Base-by-base conservation (phyloP, 139 green algal genomes). In the Chlamydomonas schloesseri region DNA sequence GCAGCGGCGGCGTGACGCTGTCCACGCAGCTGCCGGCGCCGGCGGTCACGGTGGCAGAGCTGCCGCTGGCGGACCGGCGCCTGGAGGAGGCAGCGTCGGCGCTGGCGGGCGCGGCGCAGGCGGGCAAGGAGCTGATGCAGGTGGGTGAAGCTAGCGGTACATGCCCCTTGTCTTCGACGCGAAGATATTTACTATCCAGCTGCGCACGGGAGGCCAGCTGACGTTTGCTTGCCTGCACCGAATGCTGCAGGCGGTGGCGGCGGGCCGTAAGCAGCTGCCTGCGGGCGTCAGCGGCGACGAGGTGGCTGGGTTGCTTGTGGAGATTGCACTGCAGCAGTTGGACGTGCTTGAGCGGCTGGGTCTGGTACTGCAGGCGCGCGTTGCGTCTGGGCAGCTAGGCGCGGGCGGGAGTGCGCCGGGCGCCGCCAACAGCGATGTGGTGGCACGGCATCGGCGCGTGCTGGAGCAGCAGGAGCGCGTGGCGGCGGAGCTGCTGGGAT, bases 241-340 rank as follows among this genome's bases (percentile, higher is more conserved):
- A n/a, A 23, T 29, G 0, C 68, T 1, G 23, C 80, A 86, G 80
- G 67, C 67, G 2, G 80, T 86, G 31, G 53, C 53, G 26, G n/a
- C 81, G 20, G 81, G 69, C 13, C 81, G 69, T 14, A 50, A 31
- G 15, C 23, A 57, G 68, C 80, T 87, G 69, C 81, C 69, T 18
- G 3, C 18, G 3, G 81, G 69, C 58, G 34, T 78, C 33, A 37
- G 5, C 29, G 33, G 50, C 1, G 76, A 91, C 9, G 88, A 86
- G 58, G 9, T 88, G 46, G 82, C 82, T 9, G 71, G 70, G 1
- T 50, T 87, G 82, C 79, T 81, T 42, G 88, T 91, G 70, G 88
- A 91, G 70, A 24, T 73, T 0, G 82, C 88, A 70, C 68, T 88
- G 60, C 71, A 76, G 71, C 70, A 87, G 77, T 36, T 88, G 82